A percentile compares a stretch with the other conserved stretches of the same genome.
phyloP scores from a whole-genome alignment of 306 rosid species.

The Cicer yamashitae region DNA sequence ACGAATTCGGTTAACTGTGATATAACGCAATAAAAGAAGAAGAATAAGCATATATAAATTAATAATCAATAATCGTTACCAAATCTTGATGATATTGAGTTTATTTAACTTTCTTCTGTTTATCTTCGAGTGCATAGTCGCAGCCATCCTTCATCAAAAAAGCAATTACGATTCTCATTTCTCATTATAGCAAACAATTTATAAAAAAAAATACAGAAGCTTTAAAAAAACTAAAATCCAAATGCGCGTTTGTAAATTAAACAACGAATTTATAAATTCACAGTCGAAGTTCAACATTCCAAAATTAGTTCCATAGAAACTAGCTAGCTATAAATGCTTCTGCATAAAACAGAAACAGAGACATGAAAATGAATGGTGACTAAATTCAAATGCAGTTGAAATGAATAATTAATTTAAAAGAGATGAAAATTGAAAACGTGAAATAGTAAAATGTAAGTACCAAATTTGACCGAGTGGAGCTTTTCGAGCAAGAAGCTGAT shows the following conservation, averaged over 20 bases:
- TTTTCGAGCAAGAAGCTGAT: conserved; percentile 84
- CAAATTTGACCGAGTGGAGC: conserved; percentile 90
- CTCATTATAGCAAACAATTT: not conserved
- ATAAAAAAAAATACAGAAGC: not conserved
- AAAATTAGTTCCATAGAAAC: not conserved
- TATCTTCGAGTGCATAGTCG: conserved; percentile 60
- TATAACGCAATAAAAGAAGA: not conserved
- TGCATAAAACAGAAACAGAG: not conserved
- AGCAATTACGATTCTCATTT: conserved; percentile 10
- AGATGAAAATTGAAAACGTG: not conserved
- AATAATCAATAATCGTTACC: conserved; percentile 48
- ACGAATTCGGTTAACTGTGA: not conserved
- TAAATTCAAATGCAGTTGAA: not conserved
- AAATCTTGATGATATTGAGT: conserved; percentile 75
- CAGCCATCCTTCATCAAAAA: conserved; percentile 50
- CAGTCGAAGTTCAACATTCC: not conserved
- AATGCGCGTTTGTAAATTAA: not conserved
- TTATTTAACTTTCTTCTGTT: conserved; percentile 73
- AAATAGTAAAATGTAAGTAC: conserved; percentile 42
- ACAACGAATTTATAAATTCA: too few relatives aligned
- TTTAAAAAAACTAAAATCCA: not conserved
- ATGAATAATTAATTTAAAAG: too few relatives aligned
- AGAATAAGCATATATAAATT: not conserved
- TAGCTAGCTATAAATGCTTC: too few relatives aligned
- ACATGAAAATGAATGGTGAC: not conserved